A percentile compares a stretch with the other conserved stretches of the same genome.
These are phyloP conservation scores for Pseudotsuga menziesii DNA, from an alignment of 75 land plant genomes.

Conservation along the genomic window DNA sequence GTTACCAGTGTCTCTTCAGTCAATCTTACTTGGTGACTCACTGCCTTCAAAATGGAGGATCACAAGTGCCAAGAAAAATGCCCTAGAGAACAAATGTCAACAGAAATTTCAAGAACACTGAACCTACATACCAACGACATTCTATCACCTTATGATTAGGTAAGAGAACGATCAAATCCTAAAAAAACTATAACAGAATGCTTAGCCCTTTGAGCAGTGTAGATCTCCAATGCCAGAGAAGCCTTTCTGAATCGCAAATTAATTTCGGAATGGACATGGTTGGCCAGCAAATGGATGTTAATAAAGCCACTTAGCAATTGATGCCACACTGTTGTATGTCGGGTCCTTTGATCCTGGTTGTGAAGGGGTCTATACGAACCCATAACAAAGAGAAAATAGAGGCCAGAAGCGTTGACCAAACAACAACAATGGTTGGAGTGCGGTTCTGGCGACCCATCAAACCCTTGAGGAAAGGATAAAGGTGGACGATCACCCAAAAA, in stretches of 20 bases:
- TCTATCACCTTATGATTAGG: neutral
- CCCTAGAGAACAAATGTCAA: neutral
- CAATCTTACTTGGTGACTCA: neutral
- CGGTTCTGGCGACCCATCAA: conserved; percentile 89
- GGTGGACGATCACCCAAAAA: conserved; percentile 89
- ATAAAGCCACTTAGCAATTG: conserved; percentile 23
- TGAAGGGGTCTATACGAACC: conserved; percentile 80
- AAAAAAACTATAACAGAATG: neutral
- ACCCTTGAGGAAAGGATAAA: conserved; percentile 89
- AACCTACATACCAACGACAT: neutral
- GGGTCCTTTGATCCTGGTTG: conserved; percentile 64
- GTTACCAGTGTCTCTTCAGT: neutral
- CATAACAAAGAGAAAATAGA: conserved; percentile 85
- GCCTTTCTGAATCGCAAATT: conserved; percentile 1
- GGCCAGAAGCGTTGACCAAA: conserved; percentile 82
- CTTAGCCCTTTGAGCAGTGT: neutral
- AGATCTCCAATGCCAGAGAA: neutral
- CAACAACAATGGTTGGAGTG: conserved; percentile 81
- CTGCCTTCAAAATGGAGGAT: neutral
- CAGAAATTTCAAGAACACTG: neutral
- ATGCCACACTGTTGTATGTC: conserved; percentile 59
- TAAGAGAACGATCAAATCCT: neutral
- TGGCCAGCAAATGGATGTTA: neutral
- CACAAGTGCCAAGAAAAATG: neutral
- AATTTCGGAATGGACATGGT: neutral